A percentile compares a stretch with the other conserved stretches of the same genome.
Conservation (phyloP, 202 grass and related monocot genomes). For the Panicum virgatum region DNA sequence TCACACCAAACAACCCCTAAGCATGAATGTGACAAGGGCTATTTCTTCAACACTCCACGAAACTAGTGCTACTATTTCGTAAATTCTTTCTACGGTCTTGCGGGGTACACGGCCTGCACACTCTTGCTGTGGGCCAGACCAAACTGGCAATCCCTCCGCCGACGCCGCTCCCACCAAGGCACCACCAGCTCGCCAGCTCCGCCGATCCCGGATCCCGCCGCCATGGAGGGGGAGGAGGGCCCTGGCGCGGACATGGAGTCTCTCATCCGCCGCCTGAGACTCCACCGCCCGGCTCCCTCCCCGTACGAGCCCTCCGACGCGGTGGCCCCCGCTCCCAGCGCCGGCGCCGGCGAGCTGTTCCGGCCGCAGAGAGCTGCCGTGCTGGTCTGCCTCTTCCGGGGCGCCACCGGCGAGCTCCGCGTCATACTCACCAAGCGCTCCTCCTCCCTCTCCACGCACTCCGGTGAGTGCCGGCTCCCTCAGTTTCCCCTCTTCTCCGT, state of each 20-base stretch:
- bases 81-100: too few relatives aligned
- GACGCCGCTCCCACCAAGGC: background rate
- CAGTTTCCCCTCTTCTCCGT: too few relatives aligned
- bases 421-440: constrained; percentile 92
- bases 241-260: constrained; percentile 20
- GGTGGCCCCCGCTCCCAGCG: constrained; percentile 7
- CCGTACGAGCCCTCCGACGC: constrained; percentile 33
- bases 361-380: constrained; percentile 69
- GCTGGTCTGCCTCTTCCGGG: constrained; percentile 80
- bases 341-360: constrained; percentile 36
- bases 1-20: too few relatives aligned
- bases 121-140: background rate
- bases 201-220: background rate
- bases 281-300: constrained; percentile 39
- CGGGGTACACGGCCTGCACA: too few relatives aligned
- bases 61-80: too few relatives aligned
- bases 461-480: constrained; percentile 45
- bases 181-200: background rate
- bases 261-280: constrained; percentile 49
- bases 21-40: too few relatives aligned
- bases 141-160: background rate
- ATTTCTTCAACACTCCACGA: too few relatives aligned
- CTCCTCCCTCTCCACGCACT: constrained; percentile 81
- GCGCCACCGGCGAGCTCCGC: constrained; percentile 59
- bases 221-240: constrained; percentile 23